Evolutionary conservation across 139 green algal species (phyloP).

Genomic region (Picochlorum sp.): DNA sequence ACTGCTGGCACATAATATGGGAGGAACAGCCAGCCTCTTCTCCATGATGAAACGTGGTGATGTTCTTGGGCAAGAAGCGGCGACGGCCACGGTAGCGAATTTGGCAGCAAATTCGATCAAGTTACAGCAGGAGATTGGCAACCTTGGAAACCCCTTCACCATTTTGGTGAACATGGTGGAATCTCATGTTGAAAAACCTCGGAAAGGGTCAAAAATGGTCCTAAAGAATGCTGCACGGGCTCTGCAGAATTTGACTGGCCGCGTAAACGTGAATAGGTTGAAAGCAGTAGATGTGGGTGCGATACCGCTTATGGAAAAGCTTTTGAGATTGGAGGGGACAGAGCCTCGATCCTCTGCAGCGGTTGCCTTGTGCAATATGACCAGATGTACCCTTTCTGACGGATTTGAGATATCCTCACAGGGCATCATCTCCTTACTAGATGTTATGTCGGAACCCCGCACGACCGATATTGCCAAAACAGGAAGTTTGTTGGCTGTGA

Average conservation of each 20-base stretch:
- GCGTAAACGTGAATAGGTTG: background rate
- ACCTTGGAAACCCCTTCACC: background rate
- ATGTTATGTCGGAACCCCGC: background rate
- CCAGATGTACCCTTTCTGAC: background rate
- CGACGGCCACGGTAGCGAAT: slow-evolving; percentile 24
- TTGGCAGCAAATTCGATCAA: slow-evolving; percentile 24
- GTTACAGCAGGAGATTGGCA: slow-evolving; percentile 5
- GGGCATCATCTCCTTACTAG: background rate
- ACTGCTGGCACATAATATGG: background rate
- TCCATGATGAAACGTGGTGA: slow-evolving; percentile 1
- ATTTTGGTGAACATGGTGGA: background rate
- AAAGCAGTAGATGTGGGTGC: background rate
- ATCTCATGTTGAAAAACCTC: background rate
- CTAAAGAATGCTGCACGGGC: slow-evolving; percentile 27
- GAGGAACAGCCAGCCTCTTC: background rate
- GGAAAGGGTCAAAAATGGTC: background rate
- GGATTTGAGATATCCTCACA: background rate
- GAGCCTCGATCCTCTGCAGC: background rate
- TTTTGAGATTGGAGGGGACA: slow-evolving; percentile 1
- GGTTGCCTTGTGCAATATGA: background rate
- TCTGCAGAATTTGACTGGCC: slow-evolving; percentile 22
- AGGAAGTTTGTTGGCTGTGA: background rate
- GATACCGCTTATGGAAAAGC: slow-evolving; percentile 8
- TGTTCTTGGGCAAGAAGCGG: slow-evolving; percentile 17
- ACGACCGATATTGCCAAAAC: background rate